phyloP scores from a whole-genome alignment of 345 rosid genomes.

The Diplotaxis tenuifolia region DNA sequence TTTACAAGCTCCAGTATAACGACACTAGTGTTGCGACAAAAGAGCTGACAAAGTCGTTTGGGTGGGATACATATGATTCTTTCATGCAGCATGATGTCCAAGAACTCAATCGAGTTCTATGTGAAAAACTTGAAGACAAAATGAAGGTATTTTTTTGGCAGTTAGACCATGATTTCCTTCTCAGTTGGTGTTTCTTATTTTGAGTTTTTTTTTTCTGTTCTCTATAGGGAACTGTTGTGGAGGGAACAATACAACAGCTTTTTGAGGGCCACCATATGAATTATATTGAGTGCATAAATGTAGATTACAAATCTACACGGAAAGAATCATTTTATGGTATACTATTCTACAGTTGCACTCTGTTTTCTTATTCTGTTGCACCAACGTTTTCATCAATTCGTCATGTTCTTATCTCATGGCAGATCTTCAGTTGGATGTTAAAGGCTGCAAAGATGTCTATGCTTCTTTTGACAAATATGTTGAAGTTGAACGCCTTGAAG shows the following conservation, averaged over 20 bases:
- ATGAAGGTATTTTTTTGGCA: slow-evolving; percentile 61
- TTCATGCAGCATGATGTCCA: slow-evolving; percentile 99
- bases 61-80: slow-evolving; percentile 97
- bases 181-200: slow-evolving; percentile 14
- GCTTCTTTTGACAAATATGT: slow-evolving; percentile 98
- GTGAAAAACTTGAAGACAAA: slow-evolving; percentile 96
- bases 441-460: slow-evolving; percentile 94
- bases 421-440: slow-evolving; percentile 98
- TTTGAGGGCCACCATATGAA: slow-evolving; percentile 99
- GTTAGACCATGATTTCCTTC: slow-evolving; percentile 14
- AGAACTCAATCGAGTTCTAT: slow-evolving; percentile 88
- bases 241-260: slow-evolving; percentile 90
- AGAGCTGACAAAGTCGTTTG: slow-evolving; percentile 93
- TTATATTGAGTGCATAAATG: slow-evolving; percentile 91
- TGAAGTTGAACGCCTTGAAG: slow-evolving; percentile 95
- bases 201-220: not conserved
- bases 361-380: slow-evolving; percentile 4
- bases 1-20: slow-evolving; percentile 91
- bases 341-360: slow-evolving; percentile 9
- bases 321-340: slow-evolving; percentile 97
- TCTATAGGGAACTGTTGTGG: slow-evolving; percentile 89
- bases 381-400: slow-evolving; percentile 1
- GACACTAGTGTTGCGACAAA: slow-evolving; percentile 95
- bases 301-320: slow-evolving; percentile 88
- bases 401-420: slow-evolving; percentile 27